Base-by-base conservation (phyloP, 805 yeast genomes). In the Blastobotrys parvus region DNA sequence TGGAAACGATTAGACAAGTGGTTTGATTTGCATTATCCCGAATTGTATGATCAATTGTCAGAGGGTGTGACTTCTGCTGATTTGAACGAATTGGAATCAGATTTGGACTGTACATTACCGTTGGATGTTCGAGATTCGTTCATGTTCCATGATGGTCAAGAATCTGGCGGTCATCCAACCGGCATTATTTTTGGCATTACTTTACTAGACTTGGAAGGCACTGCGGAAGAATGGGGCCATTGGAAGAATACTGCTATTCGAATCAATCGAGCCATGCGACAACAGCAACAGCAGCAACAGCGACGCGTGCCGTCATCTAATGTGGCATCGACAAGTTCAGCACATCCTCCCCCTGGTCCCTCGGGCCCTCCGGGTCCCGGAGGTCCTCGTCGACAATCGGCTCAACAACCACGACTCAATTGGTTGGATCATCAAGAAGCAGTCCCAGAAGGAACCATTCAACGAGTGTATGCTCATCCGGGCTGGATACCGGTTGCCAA, bases 401-500 rank as follows among this genome's bases (percentile, higher is more conserved):
- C 37, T 25, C 43, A 35, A 50, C 41, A 43, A 52, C 54, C 32
- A 58, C 59, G 36, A 7, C 21, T 32, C 16, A 19, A 43, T 20
- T 62, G 64, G 64, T 44, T 63, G 52, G 62, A 79, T 33, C 60
- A 63, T 59, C 81, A 82, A 63, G 71, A 71, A 45, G 80, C 92
- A 0, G 70, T 86, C 13, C 98, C 98, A 6, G 83, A 83, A 16
- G 80, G 79, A 4, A 67, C 79, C 10, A 69, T 88, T 36, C 83
- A 84, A 59, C 72, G 75, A 6, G 77, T 78, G 4, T 92, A 87
- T 62, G 90, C 95, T n/a, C 86, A 86, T 61, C 78, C 86, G 3
- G 77, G 75, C 55, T 90, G 98, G 98, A 78, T 90, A 46, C 97
- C 98, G 2, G 63, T 90, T 41, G 77, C 85, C 31, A 86, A 90